Evolutionary conservation across 371 early-diverging fungal species (phyloP).

Genomic region (Actinomortierella ambigua): DNA sequence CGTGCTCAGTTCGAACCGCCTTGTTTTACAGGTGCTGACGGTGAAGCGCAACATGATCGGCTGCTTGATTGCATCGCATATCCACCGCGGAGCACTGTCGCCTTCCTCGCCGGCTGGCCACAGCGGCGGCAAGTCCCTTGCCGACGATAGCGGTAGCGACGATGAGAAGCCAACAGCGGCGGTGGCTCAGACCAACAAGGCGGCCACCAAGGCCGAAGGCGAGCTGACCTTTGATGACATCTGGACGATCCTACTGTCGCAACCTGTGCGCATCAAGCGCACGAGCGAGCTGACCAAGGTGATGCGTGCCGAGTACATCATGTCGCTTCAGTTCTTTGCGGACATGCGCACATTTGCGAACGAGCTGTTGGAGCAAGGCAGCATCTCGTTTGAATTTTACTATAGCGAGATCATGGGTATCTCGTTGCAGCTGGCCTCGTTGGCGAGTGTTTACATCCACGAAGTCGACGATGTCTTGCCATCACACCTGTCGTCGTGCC

Average conservation of each 20-base stretch:
- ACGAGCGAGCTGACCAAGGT: slow-evolving; percentile 42
- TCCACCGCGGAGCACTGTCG: background rate
- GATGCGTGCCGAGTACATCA: slow-evolving; percentile 55
- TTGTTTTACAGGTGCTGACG: slow-evolving; percentile 58
- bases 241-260: slow-evolving; percentile 52
- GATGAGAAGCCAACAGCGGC: background rate
- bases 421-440: slow-evolving; percentile 65
- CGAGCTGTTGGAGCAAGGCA: slow-evolving; percentile 51
- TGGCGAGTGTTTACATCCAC: slow-evolving; percentile 62
- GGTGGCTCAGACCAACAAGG: background rate
- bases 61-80: slow-evolving; percentile 49
- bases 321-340: slow-evolving; percentile 61
- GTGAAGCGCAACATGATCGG: slow-evolving; percentile 58
- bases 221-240: slow-evolving; percentile 44
- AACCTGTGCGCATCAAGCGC: slow-evolving; percentile 27
- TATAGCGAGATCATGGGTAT: slow-evolving; percentile 68
- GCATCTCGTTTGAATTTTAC: slow-evolving; percentile 60
- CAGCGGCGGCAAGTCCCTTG: too few relatives aligned
- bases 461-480: slow-evolving; percentile 69
- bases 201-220: background rate
- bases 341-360: slow-evolving; percentile 58
- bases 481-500: slow-evolving; percentile 57
- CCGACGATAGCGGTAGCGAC: too few relatives aligned
- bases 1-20: slow-evolving; percentile 57
- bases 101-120: background rate